Evolutionary conservation across 257 asterid species (phyloP).

Genomic region (Apocynum venetum): DNA sequence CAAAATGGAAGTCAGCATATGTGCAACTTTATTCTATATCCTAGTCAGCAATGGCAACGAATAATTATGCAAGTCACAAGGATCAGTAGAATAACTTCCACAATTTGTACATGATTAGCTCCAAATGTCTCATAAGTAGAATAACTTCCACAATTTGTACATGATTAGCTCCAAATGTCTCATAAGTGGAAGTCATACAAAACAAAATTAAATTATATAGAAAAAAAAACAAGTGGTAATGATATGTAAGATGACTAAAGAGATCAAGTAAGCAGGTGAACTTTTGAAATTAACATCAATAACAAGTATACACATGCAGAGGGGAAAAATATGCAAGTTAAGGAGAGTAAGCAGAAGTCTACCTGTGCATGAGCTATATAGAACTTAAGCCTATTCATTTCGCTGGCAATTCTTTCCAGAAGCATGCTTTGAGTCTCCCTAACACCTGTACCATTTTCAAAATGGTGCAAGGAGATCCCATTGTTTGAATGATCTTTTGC

Average conservation of each 20-base stretch:
- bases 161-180: neutral
- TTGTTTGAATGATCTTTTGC: constrained; percentile 53
- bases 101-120: neutral
- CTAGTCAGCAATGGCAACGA: neutral
- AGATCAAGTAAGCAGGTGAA: neutral
- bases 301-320: neutral
- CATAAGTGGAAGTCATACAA: neutral
- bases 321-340: neutral
- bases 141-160: neutral
- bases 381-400: constrained; percentile 93
- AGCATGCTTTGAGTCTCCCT: constrained; percentile 98
- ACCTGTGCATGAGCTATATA: constrained; percentile 84
- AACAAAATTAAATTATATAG: neutral
- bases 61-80: neutral
- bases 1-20: neutral
- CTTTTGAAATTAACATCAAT: neutral
- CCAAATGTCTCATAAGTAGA: neutral
- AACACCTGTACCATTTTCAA: constrained; percentile 61
- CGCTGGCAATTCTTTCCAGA: constrained; percentile 93
- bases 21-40: neutral
- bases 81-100: neutral
- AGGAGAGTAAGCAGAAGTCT: constrained; percentile 23
- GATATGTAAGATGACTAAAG: neutral
- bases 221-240: neutral
- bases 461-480: constrained; percentile 49